Evolutionary conservation across 108 stramenopile species (phyloP).

Genomic region (Licmophora abbreviata): DNA sequence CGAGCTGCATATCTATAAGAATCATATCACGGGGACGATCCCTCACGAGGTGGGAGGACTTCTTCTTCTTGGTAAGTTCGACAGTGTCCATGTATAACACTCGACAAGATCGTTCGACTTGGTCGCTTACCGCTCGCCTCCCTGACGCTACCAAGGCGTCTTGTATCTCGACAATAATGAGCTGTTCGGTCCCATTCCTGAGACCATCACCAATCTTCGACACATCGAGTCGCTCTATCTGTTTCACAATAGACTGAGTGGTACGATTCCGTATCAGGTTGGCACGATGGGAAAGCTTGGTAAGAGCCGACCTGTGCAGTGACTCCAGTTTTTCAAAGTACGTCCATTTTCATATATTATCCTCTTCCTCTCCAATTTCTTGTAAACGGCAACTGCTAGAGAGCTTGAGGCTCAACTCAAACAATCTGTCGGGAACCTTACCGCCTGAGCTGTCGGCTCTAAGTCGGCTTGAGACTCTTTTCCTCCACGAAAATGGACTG

Average conservation of each 20-base stretch:
- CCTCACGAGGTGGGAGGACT: neutral
- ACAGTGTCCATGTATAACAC: conserved; percentile 1
- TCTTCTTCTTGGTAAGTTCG: neutral
- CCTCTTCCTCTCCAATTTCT: no score
- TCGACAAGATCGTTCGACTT: conserved; percentile 15
- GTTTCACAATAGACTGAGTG: conserved; percentile 36
- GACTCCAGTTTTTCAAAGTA: no score
- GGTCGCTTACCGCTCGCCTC: conserved; percentile 15
- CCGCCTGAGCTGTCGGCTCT: conserved; percentile 21
- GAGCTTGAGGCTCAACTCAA: neutral
- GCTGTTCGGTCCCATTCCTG: conserved; percentile 35
- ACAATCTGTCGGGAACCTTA: conserved; percentile 23
- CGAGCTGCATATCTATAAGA: conserved; percentile 3
- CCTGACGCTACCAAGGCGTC: no score
- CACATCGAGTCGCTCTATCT: conserved; percentile 28
- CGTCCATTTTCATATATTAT: no score
- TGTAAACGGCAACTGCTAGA: no score
- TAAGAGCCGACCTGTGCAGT: no score
- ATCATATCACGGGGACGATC: conserved; percentile 1
- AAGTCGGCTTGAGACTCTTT: conserved; percentile 12
- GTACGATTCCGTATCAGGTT: conserved; percentile 9
- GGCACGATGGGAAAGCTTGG: no score
- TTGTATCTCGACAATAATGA: conserved; percentile 31
- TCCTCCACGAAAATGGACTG: conserved; percentile 24
- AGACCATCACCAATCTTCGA: conserved; percentile 14